A percentile compares a stretch with the other conserved stretches of the same genome.
Evolutionary conservation across 1,284 basidiomycete genomes (phyloP).

Genomic region (Boletellus deceptivus): DNA sequence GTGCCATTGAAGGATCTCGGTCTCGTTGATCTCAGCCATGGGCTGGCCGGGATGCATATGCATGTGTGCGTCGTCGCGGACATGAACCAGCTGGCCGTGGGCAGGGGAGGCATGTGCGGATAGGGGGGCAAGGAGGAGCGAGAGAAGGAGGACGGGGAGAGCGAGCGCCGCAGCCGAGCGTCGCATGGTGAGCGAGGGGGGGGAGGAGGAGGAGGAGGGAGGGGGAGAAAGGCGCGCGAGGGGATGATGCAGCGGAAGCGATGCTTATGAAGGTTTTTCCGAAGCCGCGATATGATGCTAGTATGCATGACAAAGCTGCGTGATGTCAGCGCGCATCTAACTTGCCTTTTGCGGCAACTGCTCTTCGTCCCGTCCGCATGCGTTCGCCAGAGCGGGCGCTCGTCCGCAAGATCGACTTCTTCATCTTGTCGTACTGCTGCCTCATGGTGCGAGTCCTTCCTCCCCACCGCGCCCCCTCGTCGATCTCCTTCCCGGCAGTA

Average conservation of each 20-base stretch:
- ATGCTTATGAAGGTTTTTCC: constrained; percentile 14
- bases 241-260: not conserved
- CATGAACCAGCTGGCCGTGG: not conserved
- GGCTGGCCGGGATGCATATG: constrained; percentile 51
- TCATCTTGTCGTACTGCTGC: constrained; percentile 68
- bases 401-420: constrained; percentile 47
- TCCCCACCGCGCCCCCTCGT: not conserved
- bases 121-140: constrained; percentile 20
- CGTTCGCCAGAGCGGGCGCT: constrained; percentile 32
- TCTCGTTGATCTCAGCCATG: constrained; percentile 68
- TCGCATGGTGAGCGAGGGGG: constrained; percentile 10
- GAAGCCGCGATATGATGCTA: not conserved
- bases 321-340: constrained; percentile 22
- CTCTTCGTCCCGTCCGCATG: not conserved
- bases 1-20: constrained; percentile 61
- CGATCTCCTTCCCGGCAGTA: constrained; percentile 39
- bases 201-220: not conserved
- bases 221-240: not conserved
- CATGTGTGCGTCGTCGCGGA: constrained; percentile 39
- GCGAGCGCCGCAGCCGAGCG: not conserved
- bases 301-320: not conserved
- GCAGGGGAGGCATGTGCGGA: constrained; percentile 15
- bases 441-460: constrained; percentile 49
- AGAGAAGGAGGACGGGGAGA: not conserved
- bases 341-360: constrained; percentile 30